Percentiles rank a stretch among this genome's conserved stretches.
Conservation (phyloP, 2,329 filamentous ascomycete genomes). For the Paramyrothecium sp. region DNA sequence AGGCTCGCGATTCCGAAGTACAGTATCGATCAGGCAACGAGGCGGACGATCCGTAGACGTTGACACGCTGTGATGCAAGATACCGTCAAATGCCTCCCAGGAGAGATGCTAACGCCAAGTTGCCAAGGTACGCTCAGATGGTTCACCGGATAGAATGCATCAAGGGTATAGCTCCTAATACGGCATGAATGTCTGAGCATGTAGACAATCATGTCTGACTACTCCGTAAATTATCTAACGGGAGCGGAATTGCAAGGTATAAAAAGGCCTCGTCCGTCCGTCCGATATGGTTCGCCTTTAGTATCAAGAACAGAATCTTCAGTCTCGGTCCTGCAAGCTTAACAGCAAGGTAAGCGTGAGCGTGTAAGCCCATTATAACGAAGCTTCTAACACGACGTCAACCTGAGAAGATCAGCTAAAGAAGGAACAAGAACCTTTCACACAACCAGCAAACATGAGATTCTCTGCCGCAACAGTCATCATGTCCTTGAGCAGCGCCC, state of each 20-base stretch:
- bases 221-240: neutral
- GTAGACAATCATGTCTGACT: neutral
- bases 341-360: neutral
- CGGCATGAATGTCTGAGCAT: neutral
- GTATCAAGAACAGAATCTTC: neutral
- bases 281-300: neutral
- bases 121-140: neutral
- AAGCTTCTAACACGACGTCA: neutral
- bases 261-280: neutral
- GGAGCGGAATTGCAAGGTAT: neutral
- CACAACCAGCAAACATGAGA: neutral
- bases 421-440: neutral
- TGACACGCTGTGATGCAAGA: neutral
- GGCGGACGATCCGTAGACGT: neutral
- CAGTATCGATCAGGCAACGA: neutral
- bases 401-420: neutral
- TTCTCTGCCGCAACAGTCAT: neutral
- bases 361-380: neutral
- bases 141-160: neutral
- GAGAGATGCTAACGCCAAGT: neutral
- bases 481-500: neutral
- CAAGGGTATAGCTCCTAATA: neutral
- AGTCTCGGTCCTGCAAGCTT: neutral
- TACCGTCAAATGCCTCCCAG: neutral
- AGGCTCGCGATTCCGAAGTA: neutral